A percentile compares a stretch with the other conserved stretches of the same genome.
These are phyloP conservation scores for Talaromyces sp. DNA, from an alignment of 2,329 filamentous ascomycete species.

Conservation along the genomic window DNA sequence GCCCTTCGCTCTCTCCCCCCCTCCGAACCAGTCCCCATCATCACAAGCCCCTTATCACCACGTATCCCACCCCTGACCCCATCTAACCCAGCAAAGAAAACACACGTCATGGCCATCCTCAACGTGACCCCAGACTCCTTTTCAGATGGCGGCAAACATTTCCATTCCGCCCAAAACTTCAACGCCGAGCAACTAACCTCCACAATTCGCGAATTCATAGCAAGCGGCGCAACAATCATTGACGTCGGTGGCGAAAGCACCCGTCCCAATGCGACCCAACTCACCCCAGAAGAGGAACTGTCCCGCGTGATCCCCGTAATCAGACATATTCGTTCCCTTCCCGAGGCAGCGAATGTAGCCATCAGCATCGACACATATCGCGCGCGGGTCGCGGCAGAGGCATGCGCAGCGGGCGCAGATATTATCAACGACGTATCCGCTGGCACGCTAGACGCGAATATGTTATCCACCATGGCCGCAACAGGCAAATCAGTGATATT, in stretches of 20 bases:
- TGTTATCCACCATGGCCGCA: conserved; percentile 75
- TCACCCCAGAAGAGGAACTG: conserved; percentile 70
- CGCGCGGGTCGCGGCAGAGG: conserved; percentile 72
- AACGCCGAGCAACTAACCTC: conserved; percentile 46
- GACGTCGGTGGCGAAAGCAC: conserved; percentile 94
- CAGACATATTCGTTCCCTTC: conserved; percentile 63
- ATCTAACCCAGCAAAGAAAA: conserved; percentile 54
- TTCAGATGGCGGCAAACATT: conserved; percentile 76
- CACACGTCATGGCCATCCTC: conserved; percentile 86
- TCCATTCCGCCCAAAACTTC: conserved; percentile 41
- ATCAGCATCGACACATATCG: conserved; percentile 94
- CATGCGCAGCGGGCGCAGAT: conserved; percentile 75
- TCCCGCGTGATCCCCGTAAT: conserved; percentile 77
- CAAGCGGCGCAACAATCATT: conserved; percentile 73
- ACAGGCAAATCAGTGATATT: conserved; percentile 76
- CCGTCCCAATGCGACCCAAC: conserved; percentile 67
- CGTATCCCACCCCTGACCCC: conserved; percentile 56
- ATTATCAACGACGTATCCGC: conserved; percentile 94
- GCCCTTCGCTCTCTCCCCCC: conserved; percentile 34
- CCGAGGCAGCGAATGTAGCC: conserved; percentile 60
- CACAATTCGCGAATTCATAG: conserved; percentile 61
- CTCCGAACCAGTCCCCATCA: conserved; percentile 34
- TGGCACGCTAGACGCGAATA: conserved; percentile 70
- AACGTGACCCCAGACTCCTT: conserved; percentile 97
- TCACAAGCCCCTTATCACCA: conserved; percentile 39